Base-by-base conservation (phyloP, 768 basidiomycete species). In the Leucosporidium scottii region DNA sequence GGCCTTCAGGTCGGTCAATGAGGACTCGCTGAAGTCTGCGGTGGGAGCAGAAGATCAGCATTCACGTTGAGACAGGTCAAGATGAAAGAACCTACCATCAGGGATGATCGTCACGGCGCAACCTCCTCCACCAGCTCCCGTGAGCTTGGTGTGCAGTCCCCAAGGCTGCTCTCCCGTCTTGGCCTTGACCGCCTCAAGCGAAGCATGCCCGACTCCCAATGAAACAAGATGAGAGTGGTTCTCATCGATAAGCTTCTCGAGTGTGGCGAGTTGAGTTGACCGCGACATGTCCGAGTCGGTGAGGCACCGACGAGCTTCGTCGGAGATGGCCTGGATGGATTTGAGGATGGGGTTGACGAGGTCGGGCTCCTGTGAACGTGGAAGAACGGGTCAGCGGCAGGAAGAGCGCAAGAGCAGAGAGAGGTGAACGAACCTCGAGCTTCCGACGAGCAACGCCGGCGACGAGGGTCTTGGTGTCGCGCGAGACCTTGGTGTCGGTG, bases 51-150 rank as follows among this genome's bases (percentile, higher is more conserved):
- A 21, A 28, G 27, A 34, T 25, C 28, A 25, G 50, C 27, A 51
- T 21, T 30, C 23, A 18, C 25, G 66, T 63, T 36, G n/a, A 15
- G 27, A 28, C 25, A 57, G 58, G 20, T 25, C 15, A 51, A 34
- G 61, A 28, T 56, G 48, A 44, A 31, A 3, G 1, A 10, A 80
- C 87, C 72, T 73, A 93, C 94, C 85, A 80, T 97, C 93, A 61
- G 96, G 96, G 61, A 99, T 83, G 47, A 98, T 84, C 18, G 93
- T 94, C 36, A 98, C 91, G 7, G 93, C 87, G 76, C 96, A 98
- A n/a, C 96, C 96, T 30, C 96, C 96, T 50, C 96, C 96, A 36
- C 96, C 96, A 12, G 96, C 94, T 51, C 96, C 96, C 10, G 96
- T 99, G 65, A 99, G 80, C 81, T 97, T 96, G n/a, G 92, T 93